Conservation (phyloP, 2,329 filamentous ascomycete genomes). For the Kalaharituber pfeilii region DNA sequence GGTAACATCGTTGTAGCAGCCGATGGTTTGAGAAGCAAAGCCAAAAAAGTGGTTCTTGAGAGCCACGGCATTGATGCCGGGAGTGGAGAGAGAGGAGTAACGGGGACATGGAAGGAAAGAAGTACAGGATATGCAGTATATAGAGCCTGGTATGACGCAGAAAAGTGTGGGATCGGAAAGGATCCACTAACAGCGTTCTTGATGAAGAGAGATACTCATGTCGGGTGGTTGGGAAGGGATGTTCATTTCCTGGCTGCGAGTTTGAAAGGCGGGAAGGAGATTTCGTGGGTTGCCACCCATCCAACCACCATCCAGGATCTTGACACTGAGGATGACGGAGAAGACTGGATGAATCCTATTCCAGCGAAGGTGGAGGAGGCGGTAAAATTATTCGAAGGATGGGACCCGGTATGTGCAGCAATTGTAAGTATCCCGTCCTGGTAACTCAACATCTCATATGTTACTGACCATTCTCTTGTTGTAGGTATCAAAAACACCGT, state of each 20-base stretch:
- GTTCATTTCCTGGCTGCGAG: conserved; percentile 37
- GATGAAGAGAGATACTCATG: conserved; percentile 35
- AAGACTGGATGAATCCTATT: conserved; percentile 30
- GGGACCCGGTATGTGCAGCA: conserved; percentile 34
- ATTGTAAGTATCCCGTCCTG: conserved; percentile 30
- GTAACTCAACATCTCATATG: conserved; percentile 4
- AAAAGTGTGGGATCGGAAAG: conserved; percentile 30
- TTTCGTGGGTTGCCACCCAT: conserved; percentile 41
- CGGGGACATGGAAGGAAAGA: conserved; percentile 28
- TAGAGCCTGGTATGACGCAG: conserved; percentile 36
- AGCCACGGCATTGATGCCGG: conserved; percentile 29
- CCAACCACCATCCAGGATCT: conserved; percentile 25
- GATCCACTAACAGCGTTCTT: conserved; percentile 40
- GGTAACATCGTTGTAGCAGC: conserved; percentile 38
- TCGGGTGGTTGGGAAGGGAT: conserved; percentile 35
- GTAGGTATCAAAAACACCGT: conserved; percentile 15
- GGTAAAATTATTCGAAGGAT: conserved; percentile 34
- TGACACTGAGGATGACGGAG: conserved; percentile 24
- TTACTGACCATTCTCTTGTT: conserved; percentile 11
- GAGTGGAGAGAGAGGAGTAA: background rate
- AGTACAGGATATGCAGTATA: conserved; percentile 37
- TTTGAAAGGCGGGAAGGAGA: conserved; percentile 36
- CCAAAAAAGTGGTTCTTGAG: conserved; percentile 35
- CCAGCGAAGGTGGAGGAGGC: conserved; percentile 38
- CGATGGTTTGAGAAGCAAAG: conserved; percentile 39